Base-by-base conservation (phyloP, 495 filamentous ascomycete genomes). In the Aspergillus nidulans region DNA sequence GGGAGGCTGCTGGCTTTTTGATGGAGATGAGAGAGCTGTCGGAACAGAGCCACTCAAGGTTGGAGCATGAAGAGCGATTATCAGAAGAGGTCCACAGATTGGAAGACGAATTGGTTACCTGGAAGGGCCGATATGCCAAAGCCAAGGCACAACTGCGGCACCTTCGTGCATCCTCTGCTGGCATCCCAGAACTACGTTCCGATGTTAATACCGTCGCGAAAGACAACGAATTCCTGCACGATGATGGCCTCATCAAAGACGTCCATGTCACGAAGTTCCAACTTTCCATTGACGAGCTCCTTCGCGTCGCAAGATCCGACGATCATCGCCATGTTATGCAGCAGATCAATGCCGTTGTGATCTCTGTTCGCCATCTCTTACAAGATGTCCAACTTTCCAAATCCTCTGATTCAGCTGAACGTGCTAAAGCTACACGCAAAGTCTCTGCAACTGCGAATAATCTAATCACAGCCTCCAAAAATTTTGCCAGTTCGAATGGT, bases 211-310 rank as follows among this genome's bases (percentile, higher is more conserved):
- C 82, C 50, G 75, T 83, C 47, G 75, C 83, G 34, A 83, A 83
- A 48, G 87, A 92, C 49, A 83, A 83, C 52, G 86, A 84, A 12
- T 83, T 96, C 58, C 77, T 85, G 19, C 78, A 87, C 53, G 77
- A 81, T 9, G 78, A 87, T 46, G 94, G 94, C 2, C 65, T 92
- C 21, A 83, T 98, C 44, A 89, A 87, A 69, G 92, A 96, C 69
- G 82, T 96, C 19, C 87, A 96, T 71, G 83, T 98, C 43, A 96
- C 94, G 32, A 90, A 89, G 58, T 97, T 95, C 77, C 94, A 98
- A 67, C 87, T 97, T 58, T 83, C 91, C 15, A 88, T 98, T 53
- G 94, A 97, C 64, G 94, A 97, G 63, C 81, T 97, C 5, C 76
- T 98, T n/a, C 85, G 84, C 32, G 77, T 77, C 39, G 90, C 89